These are phyloP conservation scores for Rhododendron kiyosumense DNA, from an alignment of 148 eudicot genomes.

Conservation along the genomic window DNA sequence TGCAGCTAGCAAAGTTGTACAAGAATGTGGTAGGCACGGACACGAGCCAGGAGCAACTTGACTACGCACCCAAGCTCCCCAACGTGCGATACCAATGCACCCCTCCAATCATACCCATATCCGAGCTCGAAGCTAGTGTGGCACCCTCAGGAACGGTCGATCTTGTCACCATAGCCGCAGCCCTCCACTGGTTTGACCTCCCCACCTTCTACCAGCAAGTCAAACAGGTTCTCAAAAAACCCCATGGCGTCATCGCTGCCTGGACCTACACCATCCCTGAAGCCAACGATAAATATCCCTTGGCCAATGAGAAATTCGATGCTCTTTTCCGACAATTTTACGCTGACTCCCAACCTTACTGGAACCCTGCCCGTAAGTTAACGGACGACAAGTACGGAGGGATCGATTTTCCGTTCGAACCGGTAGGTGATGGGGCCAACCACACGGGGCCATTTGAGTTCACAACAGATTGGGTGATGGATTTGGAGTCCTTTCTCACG, in stretches of 20 bases:
- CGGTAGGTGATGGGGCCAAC: constrained; percentile 55
- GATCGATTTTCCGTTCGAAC: constrained; percentile 63
- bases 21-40: constrained; percentile 76
- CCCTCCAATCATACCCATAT: constrained; percentile 32
- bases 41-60: constrained; percentile 71
- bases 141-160: constrained; percentile 43
- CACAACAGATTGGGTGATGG: constrained; percentile 42
- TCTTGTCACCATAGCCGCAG: constrained; percentile 72
- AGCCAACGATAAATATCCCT: constrained; percentile 12
- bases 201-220: constrained; percentile 54
- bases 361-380: constrained; percentile 43
- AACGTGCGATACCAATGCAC: constrained; percentile 62
- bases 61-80: constrained; percentile 56
- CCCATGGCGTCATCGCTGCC: constrained; percentile 69
- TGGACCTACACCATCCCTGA: constrained; percentile 78
- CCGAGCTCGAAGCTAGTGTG: constrained; percentile 26
- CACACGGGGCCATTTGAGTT: constrained; percentile 70
- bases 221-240: constrained; percentile 59
- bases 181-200: constrained; percentile 79
- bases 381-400: constrained; percentile 44
- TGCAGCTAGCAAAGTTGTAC: constrained; percentile 53
- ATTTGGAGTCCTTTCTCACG: constrained; percentile 45
- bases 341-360: constrained; percentile 31
- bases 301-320: constrained; percentile 33
- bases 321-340: constrained; percentile 40